Evolutionary conservation across 2,329 filamentous ascomycete genomes (phyloP), one percentile per base, ranked within the genome.

Genomic region (Ophiocordyceps camponoti-leonardi): DNA sequence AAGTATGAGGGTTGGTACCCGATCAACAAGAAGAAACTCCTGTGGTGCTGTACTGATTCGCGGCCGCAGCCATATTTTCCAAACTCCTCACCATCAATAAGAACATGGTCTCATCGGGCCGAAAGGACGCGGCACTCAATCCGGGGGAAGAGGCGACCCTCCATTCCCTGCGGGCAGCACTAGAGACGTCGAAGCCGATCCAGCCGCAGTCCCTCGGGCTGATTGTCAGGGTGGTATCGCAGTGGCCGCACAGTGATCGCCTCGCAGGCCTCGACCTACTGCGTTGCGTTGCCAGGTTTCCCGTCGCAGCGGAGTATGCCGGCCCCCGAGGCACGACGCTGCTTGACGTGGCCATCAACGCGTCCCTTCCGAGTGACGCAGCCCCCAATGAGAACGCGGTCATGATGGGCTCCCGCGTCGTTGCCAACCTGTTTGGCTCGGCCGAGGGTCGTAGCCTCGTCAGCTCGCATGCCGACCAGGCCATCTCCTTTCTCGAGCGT

Each of bases 181-280:
- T 95, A 7, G 81, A 84, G 54, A 66, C 69, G 3, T 61, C 65
- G 50, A 71, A 68, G 51, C 67, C 71, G 31, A 62, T 72, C 39
- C 65, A 61, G 7, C 60, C 71, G 7, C 58, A 66, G 18, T 73
- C 77, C 1, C 61, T 90, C 3, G 67, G 78, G 20, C 64, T 86
- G 0, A 68, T 87, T 6, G 65, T 86, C 47, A 85, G 80, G 54
- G 73, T 93, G 45, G 75, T 79, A 18, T 86, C 83, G 0, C 62
- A 70, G 30, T 98, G 92, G 92, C 83, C 88, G 2, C 79, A 82
- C 45, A 70, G 79, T 13, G 83, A 86, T 52, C 81, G 87, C 42
- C 72, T 98, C 0, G 84, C 92, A 0, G 85, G 80, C 13, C 73
- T 98, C 1, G 92, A 96, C 59, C 69, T 96, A 1, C 71, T 96